A percentile compares a stretch with the other conserved stretches of the same genome.
These are phyloP conservation scores for Edaphochlamys debaryana DNA, from an alignment of 139 green algal genomes.

Conservation along the genomic window DNA sequence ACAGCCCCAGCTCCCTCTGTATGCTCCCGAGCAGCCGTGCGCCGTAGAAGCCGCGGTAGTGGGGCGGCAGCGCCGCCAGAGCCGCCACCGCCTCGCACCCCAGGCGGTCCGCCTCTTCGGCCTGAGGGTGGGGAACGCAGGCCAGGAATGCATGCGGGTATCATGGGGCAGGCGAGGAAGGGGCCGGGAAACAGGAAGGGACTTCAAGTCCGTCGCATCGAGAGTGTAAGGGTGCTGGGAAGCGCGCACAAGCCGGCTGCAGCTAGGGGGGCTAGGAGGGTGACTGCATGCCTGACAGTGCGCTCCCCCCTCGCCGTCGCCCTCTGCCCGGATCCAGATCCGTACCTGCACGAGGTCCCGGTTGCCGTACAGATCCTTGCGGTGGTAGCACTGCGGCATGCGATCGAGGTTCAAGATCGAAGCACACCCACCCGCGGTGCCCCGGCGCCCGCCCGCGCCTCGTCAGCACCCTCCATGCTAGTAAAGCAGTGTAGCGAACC, in stretches of 20 bases:
- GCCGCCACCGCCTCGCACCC: conserved; percentile 2
- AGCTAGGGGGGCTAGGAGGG: background rate
- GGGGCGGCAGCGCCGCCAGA: conserved; percentile 46
- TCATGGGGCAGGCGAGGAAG: background rate
- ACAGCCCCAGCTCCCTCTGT: conserved; percentile 18
- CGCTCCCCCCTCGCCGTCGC: background rate
- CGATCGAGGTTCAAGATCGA: too few species aligned
- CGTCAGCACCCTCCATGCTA: too few species aligned
- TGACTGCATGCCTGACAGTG: background rate
- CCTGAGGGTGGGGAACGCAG: background rate
- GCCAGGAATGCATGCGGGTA: background rate
- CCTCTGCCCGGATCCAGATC: background rate
- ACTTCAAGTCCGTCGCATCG: too few species aligned
- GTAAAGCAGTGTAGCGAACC: too few species aligned
- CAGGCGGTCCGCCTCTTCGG: conserved; percentile 36
- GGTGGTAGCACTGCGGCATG: conserved; percentile 57
- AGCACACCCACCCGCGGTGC: too few species aligned
- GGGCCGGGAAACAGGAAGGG: background rate
- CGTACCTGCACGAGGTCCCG: conserved; percentile 57
- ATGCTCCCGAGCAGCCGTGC: conserved; percentile 32
- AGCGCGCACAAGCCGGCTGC: too few species aligned
- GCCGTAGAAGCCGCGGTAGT: conserved; percentile 62
- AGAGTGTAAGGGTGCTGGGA: too few species aligned
- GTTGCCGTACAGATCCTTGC: conserved; percentile 78
- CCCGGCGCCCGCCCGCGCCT: too few species aligned